These are phyloP conservation scores for Rhododendron simsii DNA, from an alignment of 148 eudicot species.

Conservation along the genomic window DNA sequence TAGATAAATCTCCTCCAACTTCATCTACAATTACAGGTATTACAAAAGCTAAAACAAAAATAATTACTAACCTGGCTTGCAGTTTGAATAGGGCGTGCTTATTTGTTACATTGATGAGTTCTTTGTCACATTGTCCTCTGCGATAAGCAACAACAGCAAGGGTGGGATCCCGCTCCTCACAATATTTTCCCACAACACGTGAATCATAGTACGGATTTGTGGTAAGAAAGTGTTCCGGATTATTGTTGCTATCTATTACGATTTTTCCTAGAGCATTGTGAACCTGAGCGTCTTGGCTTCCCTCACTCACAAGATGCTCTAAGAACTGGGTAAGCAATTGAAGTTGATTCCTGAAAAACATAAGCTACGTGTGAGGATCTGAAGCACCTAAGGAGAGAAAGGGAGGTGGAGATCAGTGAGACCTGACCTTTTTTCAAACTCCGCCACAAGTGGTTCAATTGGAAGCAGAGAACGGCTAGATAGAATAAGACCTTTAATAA, in stretches of 20 bases:
- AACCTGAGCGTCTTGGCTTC: background rate
- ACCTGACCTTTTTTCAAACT: conserved; percentile 70
- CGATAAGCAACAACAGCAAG: background rate
- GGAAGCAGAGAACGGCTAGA: conserved; percentile 81
- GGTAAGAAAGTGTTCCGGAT: background rate
- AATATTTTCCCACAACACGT: too few relatives aligned
- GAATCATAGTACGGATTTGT: background rate
- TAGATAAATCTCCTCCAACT: background rate
- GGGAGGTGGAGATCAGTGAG: background rate
- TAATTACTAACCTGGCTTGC: background rate
- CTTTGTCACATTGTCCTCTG: background rate
- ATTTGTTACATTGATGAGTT: background rate
- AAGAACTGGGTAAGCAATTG: background rate
- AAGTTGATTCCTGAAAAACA: background rate
- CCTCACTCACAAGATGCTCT: background rate
- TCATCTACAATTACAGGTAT: background rate
- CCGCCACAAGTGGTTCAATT: conserved; percentile 73
- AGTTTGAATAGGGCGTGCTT: background rate
- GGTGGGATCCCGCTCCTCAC: background rate
- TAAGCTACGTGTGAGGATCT: background rate
- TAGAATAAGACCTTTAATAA: conserved; percentile 75
- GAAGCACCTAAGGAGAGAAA: background rate
- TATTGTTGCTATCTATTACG: background rate
- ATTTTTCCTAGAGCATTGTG: background rate
- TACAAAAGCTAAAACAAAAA: background rate